Evolutionary conservation across 495 filamentous ascomycete genomes (phyloP).

Genomic region (Hyphodiscus hymeniophilus): DNA sequence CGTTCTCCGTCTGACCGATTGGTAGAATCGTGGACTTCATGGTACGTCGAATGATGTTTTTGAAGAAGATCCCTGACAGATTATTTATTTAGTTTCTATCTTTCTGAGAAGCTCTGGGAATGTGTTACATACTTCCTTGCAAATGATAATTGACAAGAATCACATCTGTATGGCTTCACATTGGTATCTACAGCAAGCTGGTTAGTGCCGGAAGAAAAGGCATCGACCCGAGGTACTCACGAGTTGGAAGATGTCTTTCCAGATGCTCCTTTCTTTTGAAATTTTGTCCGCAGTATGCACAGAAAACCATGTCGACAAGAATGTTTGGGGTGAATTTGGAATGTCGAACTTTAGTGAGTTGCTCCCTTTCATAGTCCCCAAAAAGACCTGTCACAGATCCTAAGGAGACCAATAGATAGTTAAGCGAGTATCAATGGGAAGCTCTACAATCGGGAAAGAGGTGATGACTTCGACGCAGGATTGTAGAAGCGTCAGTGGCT

Average conservation of each 20-base stretch:
- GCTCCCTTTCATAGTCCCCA: neutral
- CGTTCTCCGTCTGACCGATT: slow-evolving; percentile 31
- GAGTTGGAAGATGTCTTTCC: slow-evolving; percentile 52
- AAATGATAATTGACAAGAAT: slow-evolving; percentile 52
- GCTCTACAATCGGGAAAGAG: too few species aligned
- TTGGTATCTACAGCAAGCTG: slow-evolving; percentile 44
- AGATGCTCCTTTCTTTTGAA: slow-evolving; percentile 62
- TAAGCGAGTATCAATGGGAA: neutral
- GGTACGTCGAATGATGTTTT: slow-evolving; percentile 46
- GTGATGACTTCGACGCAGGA: too few species aligned
- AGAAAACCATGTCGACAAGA: slow-evolving; percentile 1
- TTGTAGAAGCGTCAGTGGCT: neutral
- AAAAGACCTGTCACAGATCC: neutral
- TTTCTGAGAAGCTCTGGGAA: neutral
- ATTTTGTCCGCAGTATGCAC: slow-evolving; percentile 38
- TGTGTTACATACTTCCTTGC: slow-evolving; percentile 41
- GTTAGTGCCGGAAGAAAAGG: too few species aligned
- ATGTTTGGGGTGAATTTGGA: neutral
- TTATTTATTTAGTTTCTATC: neutral
- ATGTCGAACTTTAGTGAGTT: neutral
- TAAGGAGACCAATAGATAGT: neutral
- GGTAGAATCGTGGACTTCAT: slow-evolving; percentile 35
- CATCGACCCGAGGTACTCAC: slow-evolving; percentile 32
- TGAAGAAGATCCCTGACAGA: slow-evolving; percentile 48
- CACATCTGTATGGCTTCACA: slow-evolving; percentile 55